Conservation (phyloP, 768 basidiomycete genomes). For the Mycena belliarum region DNA sequence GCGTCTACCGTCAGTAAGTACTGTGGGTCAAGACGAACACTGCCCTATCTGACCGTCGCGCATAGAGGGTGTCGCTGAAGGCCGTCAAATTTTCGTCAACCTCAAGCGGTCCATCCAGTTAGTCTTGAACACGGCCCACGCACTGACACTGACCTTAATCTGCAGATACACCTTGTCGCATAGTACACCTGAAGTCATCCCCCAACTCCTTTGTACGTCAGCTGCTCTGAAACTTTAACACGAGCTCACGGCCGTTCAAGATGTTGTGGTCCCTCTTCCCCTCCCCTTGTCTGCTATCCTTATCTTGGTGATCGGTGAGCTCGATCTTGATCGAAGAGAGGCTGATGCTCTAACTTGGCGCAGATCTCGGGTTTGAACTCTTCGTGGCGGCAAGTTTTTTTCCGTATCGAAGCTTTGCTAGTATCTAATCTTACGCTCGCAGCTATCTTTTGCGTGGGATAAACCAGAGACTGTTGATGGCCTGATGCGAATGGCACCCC, state of each 20-base stretch:
- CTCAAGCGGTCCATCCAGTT: slow-evolving; percentile 72
- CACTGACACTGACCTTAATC: not conserved
- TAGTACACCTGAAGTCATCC: slow-evolving; percentile 69
- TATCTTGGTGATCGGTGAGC: slow-evolving; percentile 67
- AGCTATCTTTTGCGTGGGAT: slow-evolving; percentile 77
- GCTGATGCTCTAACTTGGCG: not conserved
- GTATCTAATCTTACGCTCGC: not conserved
- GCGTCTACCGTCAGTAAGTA: slow-evolving; percentile 69
- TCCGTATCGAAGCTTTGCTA: not conserved
- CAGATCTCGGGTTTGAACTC: slow-evolving; percentile 74
- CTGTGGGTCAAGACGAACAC: not conserved
- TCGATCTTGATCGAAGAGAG: not conserved
- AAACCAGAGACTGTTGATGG: slow-evolving; percentile 65
- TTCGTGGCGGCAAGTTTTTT: slow-evolving; percentile 56
- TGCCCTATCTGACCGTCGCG: not conserved
- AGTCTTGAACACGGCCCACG: slow-evolving; percentile 11
- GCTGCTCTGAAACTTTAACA: not conserved
- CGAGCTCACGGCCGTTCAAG: slow-evolving; percentile 30
- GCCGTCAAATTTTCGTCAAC: slow-evolving; percentile 70
- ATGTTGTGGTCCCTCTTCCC: slow-evolving; percentile 69
- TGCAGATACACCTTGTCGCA: slow-evolving; percentile 63
- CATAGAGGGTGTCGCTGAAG: slow-evolving; percentile 66
- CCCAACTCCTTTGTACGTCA: slow-evolving; percentile 62
- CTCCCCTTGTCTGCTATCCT: slow-evolving; percentile 68
- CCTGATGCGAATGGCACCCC: slow-evolving; percentile 65